Evolutionary conservation across 108 stramenopile species (phyloP).

Genomic region (Chaetoceros tenuissimus): DNA sequence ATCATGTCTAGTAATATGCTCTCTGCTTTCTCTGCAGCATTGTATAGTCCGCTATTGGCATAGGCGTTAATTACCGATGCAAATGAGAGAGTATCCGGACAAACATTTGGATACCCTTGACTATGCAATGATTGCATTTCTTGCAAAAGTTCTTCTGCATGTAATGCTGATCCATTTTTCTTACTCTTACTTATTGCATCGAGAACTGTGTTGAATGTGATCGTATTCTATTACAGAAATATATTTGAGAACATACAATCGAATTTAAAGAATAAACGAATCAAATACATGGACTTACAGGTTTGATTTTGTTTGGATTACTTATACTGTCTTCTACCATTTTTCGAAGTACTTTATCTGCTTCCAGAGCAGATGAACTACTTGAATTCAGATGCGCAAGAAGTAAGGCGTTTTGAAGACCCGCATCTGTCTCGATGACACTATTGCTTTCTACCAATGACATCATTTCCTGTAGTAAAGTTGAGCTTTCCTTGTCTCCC

Average conservation of each 20-base stretch:
- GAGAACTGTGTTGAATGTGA: neutral
- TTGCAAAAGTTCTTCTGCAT: neutral
- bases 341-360: neutral
- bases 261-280: too few relatives aligned
- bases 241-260: too few relatives aligned
- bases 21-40: neutral
- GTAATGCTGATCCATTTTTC: neutral
- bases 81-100: constrained; percentile 1
- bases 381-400: too few relatives aligned
- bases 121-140: neutral
- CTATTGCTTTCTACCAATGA: too few relatives aligned
- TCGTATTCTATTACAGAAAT: too few relatives aligned
- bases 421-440: too few relatives aligned
- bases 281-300: too few relatives aligned
- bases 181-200: neutral
- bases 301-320: neutral
- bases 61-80: neutral
- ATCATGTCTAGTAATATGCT: neutral
- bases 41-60: neutral
- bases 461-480: too few relatives aligned
- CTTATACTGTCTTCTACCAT: neutral
- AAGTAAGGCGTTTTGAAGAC: too few relatives aligned
- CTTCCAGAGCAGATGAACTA: too few relatives aligned
- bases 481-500: neutral
- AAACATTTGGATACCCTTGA: neutral